Evolutionary conservation across 495 filamentous ascomycete species (phyloP), one percentile per base, ranked within the genome.

Genomic region (Talaromyces stipitatus): DNA sequence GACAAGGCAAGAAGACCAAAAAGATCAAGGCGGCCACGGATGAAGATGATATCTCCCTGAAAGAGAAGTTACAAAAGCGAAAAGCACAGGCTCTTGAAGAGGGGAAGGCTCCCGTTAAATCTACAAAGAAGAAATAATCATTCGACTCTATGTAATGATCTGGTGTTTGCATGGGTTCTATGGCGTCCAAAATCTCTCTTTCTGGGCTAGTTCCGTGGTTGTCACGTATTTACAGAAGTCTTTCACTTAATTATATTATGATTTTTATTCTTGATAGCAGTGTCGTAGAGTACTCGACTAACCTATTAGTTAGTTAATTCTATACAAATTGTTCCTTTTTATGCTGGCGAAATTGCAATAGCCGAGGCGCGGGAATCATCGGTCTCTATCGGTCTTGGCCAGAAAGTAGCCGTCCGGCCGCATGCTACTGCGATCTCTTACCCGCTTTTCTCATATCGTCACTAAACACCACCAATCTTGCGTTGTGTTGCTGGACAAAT

Each of bases 21-120:
- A 76, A 76, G 67, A 59, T 66, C 55, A 73, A 77, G 64, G 63
- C 71, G 23, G 64, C 67, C 23, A 72, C 75, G 18, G 29, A 79
- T 61, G 67, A 77, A 61, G 72, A 80, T 60, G 70, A 75, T 65
- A 72, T 81, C 62, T 70, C 75, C 66, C 76, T 80, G 64, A 83
- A 85, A 67, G 81, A 82, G 58, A 82, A 78, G 67, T 73, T 80
- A n/a, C 69, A 73, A 63, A 66, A 78, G 68, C 78, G 78, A 61
- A 82, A 81, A 69, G 72, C 70, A 32, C 64, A 74, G 67, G 74
- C 76, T 28, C 62, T 76, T 54, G 72, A 70, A 30, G 75, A 76
- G 46, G 70, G 71, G 30, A 64, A 69, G 58, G 62, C 14, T 51
- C 24, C 45, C 2, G 43, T 46, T 10, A 48, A 48, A 48, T 5